These are phyloP conservation scores for Chalaropsis thielavioides DNA, from an alignment of 2,329 filamentous ascomycete genomes.

Conservation along the genomic window DNA sequence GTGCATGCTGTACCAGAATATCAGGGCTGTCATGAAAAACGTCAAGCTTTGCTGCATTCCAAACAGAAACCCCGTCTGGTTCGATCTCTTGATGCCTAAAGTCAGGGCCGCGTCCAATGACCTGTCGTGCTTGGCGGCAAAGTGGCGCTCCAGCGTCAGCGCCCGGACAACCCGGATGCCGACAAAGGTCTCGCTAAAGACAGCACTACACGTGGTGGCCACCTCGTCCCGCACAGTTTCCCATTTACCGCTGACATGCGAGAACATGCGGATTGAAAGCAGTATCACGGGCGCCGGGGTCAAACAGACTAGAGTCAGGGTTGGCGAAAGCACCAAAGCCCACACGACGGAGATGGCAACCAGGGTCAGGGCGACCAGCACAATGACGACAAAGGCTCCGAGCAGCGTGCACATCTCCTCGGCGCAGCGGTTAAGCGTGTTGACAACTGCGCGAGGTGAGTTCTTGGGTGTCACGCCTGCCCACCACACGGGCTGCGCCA, in stretches of 20 bases:
- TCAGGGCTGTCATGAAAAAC: conserved; percentile 57
- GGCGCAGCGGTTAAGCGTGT: conserved; percentile 63
- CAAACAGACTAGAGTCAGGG: conserved; percentile 63
- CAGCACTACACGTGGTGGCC: conserved; percentile 32
- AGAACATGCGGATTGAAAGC: conserved; percentile 49
- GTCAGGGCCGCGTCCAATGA: conserved; percentile 39
- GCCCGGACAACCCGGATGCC: conserved; percentile 68
- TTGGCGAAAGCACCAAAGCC: conserved; percentile 64
- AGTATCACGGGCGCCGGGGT: conserved; percentile 54
- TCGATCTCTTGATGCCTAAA: conserved; percentile 50
- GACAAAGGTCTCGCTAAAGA: conserved; percentile 61
- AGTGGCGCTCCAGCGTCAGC: conserved; percentile 58
- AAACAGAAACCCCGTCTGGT: conserved; percentile 55
- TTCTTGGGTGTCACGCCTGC: conserved; percentile 42
- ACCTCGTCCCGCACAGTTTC: conserved; percentile 48
- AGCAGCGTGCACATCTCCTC: conserved; percentile 80
- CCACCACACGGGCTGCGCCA: conserved; percentile 65
- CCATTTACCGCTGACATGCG: conserved; percentile 53
- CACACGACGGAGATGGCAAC: conserved; percentile 54
- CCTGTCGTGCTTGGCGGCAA: conserved; percentile 45
- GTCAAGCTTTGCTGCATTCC: conserved; percentile 63
- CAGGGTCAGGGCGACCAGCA: conserved; percentile 54
- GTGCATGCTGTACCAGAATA: conserved; percentile 69
- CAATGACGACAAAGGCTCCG: conserved; percentile 58
- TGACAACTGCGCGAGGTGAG: conserved; percentile 33